Percentiles rank a stretch among this genome's conserved stretches.
Evolutionary conservation across 345 rosid genomes (phyloP).

Genomic region (Erucastrum elatum): DNA sequence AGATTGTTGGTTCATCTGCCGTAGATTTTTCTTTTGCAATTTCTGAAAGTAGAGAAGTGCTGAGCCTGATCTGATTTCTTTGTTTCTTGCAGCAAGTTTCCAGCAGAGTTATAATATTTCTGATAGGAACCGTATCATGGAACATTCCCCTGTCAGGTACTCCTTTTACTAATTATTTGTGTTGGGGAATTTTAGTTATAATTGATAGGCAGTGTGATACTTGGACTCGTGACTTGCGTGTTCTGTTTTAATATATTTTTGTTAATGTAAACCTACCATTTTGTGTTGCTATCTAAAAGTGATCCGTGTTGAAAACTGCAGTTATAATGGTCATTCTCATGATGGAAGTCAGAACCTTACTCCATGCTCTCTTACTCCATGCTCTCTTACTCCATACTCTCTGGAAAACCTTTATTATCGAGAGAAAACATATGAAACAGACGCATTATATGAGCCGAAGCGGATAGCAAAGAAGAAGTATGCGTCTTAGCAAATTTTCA

Average conservation of each 20-base stretch:
- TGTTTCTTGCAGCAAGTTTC: conserved; percentile 57
- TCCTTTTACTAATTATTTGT: neutral
- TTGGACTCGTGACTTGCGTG: neutral
- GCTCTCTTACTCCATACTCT: no score
- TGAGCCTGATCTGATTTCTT: conserved; percentile 34
- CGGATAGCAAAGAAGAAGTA: conserved; percentile 65
- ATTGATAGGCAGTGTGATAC: conserved; percentile 2
- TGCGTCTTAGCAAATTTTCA: conserved; percentile 12
- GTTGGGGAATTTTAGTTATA: neutral
- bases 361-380: conserved; percentile 34
- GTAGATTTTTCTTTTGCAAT: conserved; percentile 1
- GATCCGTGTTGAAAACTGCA: conserved; percentile 36
- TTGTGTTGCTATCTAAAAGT: conserved; percentile 19
- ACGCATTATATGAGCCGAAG: conserved; percentile 44
- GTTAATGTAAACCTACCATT: neutral
- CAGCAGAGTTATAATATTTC: conserved; percentile 41
- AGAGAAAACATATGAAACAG: conserved; percentile 36
- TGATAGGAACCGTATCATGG: conserved; percentile 38
- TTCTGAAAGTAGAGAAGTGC: neutral
- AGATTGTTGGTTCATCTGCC: conserved; percentile 5
- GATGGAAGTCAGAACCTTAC: conserved; percentile 46
- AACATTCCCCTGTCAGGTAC: conserved; percentile 48
- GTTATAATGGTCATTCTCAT: conserved; percentile 40
- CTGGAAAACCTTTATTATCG: conserved; percentile 36
- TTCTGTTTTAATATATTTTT: neutral